phyloP scores from a whole-genome alignment of 2,329 filamentous ascomycete species.

The Fusarium denticulatum region DNA sequence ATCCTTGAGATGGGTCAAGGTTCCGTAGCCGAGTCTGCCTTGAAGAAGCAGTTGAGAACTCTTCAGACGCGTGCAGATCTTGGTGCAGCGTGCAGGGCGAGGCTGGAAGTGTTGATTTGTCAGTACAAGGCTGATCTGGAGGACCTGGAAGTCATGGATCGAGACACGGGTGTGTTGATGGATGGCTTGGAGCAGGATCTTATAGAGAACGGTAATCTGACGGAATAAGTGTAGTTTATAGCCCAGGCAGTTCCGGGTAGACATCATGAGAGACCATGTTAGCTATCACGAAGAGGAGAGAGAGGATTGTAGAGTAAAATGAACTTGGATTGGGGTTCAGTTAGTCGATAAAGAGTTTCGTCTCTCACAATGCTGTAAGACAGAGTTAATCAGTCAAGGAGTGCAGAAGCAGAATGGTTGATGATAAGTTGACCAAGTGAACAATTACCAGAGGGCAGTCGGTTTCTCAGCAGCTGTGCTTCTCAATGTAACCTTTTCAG shows the following conservation, averaged over 20 bases:
- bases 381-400: too few relatives aligned
- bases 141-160: background rate
- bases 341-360: accelerated
- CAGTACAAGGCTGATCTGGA: background rate
- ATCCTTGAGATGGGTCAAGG: background rate
- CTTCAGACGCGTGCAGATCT: background rate
- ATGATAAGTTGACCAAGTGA: too few relatives aligned
- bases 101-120: background rate
- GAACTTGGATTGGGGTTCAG: accelerated
- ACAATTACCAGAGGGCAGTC: too few relatives aligned
- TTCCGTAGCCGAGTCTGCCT: background rate
- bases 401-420: too few relatives aligned
- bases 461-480: too few relatives aligned
- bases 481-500: too few relatives aligned
- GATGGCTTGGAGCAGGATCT: background rate
- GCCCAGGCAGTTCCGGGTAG: accelerated
- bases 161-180: background rate
- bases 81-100: background rate
- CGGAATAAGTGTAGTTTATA: background rate
- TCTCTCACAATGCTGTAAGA: accelerated
- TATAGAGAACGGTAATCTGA: background rate
- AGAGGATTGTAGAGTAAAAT: accelerated
- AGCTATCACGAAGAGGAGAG: accelerated
- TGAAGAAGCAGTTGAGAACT: background rate
- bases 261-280: background rate